A percentile compares a stretch with the other conserved stretches of the same genome.
phyloP scores from a whole-genome alignment of 2,329 filamentous ascomycete species.

The Ceratocystis destructans region DNA sequence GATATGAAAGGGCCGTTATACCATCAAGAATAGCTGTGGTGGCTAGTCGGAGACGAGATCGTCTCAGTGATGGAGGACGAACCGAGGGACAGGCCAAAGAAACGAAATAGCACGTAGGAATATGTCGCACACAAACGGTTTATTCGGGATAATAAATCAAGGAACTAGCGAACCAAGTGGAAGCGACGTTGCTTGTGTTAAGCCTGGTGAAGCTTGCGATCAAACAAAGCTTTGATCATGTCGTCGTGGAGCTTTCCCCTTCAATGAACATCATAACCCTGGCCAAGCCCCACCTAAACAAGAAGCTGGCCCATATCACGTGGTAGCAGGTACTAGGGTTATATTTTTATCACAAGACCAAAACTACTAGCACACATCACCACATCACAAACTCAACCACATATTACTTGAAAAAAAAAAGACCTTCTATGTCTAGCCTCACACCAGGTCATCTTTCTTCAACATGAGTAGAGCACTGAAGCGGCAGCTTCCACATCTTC shows the following conservation, averaged over 20 bases:
- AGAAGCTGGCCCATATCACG: background rate
- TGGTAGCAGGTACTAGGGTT: background rate
- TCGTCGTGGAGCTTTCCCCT: background rate
- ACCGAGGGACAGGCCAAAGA: background rate
- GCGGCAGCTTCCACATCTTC: background rate
- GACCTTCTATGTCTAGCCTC: background rate
- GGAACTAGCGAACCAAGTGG: background rate
- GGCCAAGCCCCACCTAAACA: background rate
- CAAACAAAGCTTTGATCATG: background rate
- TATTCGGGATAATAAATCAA: background rate
- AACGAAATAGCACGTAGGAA: background rate
- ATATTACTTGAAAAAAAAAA: background rate
- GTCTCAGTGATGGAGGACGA: background rate
- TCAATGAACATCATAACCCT: background rate
- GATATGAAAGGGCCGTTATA: too few species aligned
- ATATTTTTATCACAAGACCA: background rate
- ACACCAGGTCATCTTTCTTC: background rate
- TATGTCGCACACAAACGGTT: too few species aligned
- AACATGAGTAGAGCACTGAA: background rate
- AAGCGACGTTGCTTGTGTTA: background rate
- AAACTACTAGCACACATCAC: background rate
- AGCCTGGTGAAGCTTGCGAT: background rate
- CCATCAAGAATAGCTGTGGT: too few species aligned
- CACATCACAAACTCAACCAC: background rate
- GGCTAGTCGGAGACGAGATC: too few species aligned